These are phyloP conservation scores for Suillus clintonianus DNA, from an alignment of 768 basidiomycete genomes.

Conservation along the genomic window DNA sequence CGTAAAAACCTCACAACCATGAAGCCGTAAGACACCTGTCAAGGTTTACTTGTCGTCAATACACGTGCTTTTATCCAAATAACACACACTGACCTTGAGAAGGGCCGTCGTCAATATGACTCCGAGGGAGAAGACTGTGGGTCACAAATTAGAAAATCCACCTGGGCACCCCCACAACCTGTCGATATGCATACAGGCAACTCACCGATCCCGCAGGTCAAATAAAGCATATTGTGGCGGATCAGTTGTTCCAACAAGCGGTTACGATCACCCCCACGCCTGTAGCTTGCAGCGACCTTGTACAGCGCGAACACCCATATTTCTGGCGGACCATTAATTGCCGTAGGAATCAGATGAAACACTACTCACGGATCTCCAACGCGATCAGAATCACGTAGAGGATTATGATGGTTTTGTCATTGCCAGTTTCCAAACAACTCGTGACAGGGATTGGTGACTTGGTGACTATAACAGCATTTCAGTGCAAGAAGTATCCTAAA, in stretches of 20 bases:
- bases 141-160: background rate
- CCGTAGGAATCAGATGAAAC: background rate
- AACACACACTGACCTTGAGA: background rate
- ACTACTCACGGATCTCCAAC: background rate
- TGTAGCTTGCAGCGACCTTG: background rate
- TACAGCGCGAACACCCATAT: conserved; percentile 1
- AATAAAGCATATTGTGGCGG: background rate
- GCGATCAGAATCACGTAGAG: background rate
- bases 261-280: background rate
- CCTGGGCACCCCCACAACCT: no score
- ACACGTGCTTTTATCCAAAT: background rate
- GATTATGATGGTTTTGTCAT: background rate
- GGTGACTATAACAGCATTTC: background rate
- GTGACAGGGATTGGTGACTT: background rate
- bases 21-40: background rate
- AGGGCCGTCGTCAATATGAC: background rate
- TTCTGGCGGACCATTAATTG: background rate
- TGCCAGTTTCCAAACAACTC: background rate
- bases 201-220: conserved; percentile 1
- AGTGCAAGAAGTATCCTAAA: background rate
- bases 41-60: background rate
- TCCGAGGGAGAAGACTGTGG: background rate
- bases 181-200: no score
- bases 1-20: conserved; percentile 3
- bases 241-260: background rate